Conservation (phyloP, 1,139 yeast genomes). For the Kluyveromyces sp. region DNA sequence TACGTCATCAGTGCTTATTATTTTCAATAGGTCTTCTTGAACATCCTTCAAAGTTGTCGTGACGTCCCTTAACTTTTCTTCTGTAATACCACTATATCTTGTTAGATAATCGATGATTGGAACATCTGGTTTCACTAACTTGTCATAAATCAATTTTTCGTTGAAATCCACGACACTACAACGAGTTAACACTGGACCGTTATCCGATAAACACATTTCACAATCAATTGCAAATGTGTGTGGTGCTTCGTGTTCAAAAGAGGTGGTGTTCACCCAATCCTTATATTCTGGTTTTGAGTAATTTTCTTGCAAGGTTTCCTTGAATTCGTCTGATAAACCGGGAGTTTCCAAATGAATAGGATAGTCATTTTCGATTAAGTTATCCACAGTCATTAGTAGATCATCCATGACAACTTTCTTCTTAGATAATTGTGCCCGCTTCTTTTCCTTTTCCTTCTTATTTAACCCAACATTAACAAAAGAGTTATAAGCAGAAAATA, state of each 20-base stretch:
- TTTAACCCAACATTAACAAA: slow-evolving; percentile 50
- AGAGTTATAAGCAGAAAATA: slow-evolving; percentile 49
- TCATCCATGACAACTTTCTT: slow-evolving; percentile 46
- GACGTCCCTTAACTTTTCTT: slow-evolving; percentile 52
- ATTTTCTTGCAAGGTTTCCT: slow-evolving; percentile 8
- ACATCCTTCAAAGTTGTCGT: slow-evolving; percentile 61
- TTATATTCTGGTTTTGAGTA: slow-evolving; percentile 11
- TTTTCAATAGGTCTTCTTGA: slow-evolving; percentile 45
- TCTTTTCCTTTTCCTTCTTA: slow-evolving; percentile 42
- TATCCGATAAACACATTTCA: slow-evolving; percentile 72
- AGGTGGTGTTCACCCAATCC: slow-evolving; percentile 53
- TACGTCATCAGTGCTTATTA: slow-evolving; percentile 46
- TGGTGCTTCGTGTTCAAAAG: slow-evolving; percentile 46
- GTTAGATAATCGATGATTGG: slow-evolving; percentile 76
- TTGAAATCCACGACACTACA: slow-evolving; percentile 65
- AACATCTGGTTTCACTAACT: slow-evolving; percentile 67
- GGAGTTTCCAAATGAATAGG: slow-evolving; percentile 47
- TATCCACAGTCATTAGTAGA: slow-evolving; percentile 41
- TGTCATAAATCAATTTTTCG: slow-evolving; percentile 55
- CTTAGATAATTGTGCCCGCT: slow-evolving; percentile 31
- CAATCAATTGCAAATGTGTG: slow-evolving; percentile 80
- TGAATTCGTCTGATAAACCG: slow-evolving; percentile 14
- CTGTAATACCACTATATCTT: slow-evolving; percentile 78
- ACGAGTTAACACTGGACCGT: slow-evolving; percentile 65
- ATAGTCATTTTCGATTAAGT: slow-evolving; percentile 43